Evolutionary conservation across 768 basidiomycete species (phyloP), one percentile per base, ranked within the genome.

Genomic region (Mycena venus): DNA sequence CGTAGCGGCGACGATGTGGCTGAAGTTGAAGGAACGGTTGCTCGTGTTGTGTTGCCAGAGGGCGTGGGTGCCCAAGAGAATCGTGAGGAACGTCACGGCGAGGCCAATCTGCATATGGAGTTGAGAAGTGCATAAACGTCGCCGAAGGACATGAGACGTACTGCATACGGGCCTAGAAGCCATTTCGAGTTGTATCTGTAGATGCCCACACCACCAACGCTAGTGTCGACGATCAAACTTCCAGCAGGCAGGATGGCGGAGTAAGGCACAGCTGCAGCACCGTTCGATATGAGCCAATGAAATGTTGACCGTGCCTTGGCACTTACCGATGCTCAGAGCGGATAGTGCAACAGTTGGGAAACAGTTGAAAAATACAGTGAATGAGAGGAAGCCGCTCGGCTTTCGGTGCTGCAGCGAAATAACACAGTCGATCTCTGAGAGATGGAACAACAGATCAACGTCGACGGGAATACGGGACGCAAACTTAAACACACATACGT

Each of bases 11-110:
- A 63, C 42, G 27, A 63, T 63, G 44, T 63, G 62, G 42, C 62
- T 63, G 62, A 63, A 63, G 25, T 49, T 63, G 42, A 63, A 63
- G 12, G 62, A 63, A 21, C 40, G 62, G 62, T 63, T 63, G n/a
- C 42, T 63, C 15, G 42, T 47, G 62, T 63, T 63, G 62, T 63
- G 62, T 11, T n/a, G 40, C 62, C 62, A 63, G 25, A 63, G 62
- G 19, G 62, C 40, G 27, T 63, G 62, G 5, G 40, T 63, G 7
- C 62, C 62, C 27, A 44, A 17, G 9, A 63, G 42, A 15, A 63
- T 63, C 19, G 62, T 47, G 17, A 63, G 47, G 11, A 63, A 29
- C 1, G 62, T 63, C 6, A 63, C 29, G 27, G 42, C 17, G 1
- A 63, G 42, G 31, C 62, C 62, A 34, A 63, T 63, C 62, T 49